Percentiles rank a stretch among this genome's conserved stretches.
Conservation (phyloP, 1,139 yeast genomes). For the Yamadazyma spencermartinsiae region DNA sequence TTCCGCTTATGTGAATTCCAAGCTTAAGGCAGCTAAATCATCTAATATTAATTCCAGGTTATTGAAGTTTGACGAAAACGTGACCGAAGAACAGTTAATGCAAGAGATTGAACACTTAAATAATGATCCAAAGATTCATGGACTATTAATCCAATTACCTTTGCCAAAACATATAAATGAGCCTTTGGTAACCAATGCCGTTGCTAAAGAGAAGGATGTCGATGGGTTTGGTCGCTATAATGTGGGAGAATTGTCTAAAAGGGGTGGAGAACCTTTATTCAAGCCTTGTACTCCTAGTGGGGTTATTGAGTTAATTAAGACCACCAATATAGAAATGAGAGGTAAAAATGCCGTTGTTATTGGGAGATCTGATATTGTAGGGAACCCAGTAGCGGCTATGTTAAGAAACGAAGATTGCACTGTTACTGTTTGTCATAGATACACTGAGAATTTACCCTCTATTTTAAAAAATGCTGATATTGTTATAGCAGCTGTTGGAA, state of each 20-base stretch:
- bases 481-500: slow-evolving; percentile 76
- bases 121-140: slow-evolving; percentile 64
- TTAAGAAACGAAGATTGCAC: slow-evolving; percentile 73
- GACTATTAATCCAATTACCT: slow-evolving; percentile 72
- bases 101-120: slow-evolving; percentile 58
- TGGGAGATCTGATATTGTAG: slow-evolving; percentile 83
- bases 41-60: slow-evolving; percentile 63
- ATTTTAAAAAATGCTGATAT: slow-evolving; percentile 64
- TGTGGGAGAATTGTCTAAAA: slow-evolving; percentile 73
- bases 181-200: slow-evolving; percentile 66
- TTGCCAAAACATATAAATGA: slow-evolving; percentile 71
- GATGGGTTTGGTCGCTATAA: slow-evolving; percentile 78
- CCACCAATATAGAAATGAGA: slow-evolving; percentile 56
- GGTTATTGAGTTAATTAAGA: slow-evolving; percentile 63
- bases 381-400: slow-evolving; percentile 76
- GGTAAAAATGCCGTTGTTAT: slow-evolving; percentile 78
- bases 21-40: slow-evolving; percentile 68
- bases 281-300: slow-evolving; percentile 84
- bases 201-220: slow-evolving; percentile 68
- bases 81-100: slow-evolving; percentile 57
- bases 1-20: slow-evolving; percentile 73
- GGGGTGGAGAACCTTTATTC: slow-evolving; percentile 69
- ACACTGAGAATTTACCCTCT: slow-evolving; percentile 52
- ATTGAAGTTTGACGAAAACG: slow-evolving; percentile 55
- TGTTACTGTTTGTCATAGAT: slow-evolving; percentile 70